phyloP scores from a whole-genome alignment of 2,329 filamentous ascomycete species.

The Emergomyces pasteurianus region DNA sequence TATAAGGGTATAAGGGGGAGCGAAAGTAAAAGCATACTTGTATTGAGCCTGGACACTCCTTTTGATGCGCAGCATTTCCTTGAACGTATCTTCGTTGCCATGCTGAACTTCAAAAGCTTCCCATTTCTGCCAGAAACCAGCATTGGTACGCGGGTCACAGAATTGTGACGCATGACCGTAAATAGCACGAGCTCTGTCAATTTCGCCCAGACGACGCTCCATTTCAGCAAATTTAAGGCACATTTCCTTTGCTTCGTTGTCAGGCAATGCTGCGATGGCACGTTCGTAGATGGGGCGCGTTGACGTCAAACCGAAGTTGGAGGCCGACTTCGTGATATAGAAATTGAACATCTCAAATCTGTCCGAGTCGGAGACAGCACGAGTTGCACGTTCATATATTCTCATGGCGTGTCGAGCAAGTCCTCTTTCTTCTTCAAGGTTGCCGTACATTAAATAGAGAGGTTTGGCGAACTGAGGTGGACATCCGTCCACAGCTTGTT shows the following conservation, averaged over 20 bases:
- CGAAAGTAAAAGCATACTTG: slow-evolving; percentile 45
- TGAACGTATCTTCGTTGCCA: slow-evolving; percentile 98
- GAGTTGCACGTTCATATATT: slow-evolving; percentile 93
- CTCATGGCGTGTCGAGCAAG: slow-evolving; percentile 95
- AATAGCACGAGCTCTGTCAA: slow-evolving; percentile 88
- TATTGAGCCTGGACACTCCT: slow-evolving; percentile 94
- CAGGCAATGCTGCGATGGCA: slow-evolving; percentile 84
- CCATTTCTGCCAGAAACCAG: slow-evolving; percentile 92
- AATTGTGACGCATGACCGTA: slow-evolving; percentile 96
- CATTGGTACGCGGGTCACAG: slow-evolving; percentile 83
- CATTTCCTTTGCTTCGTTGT: slow-evolving; percentile 90
- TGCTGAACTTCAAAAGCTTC: slow-evolving; percentile 95
- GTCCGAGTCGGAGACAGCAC: slow-evolving; percentile 89
- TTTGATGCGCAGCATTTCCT: slow-evolving; percentile 98
- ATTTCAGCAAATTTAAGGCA: slow-evolving; percentile 98
- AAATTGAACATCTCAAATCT: slow-evolving; percentile 97
- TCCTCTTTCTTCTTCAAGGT: slow-evolving; percentile 88
- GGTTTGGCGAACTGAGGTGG: slow-evolving; percentile 93
- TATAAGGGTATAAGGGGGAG: neutral
- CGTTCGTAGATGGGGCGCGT: slow-evolving; percentile 93
- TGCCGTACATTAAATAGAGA: slow-evolving; percentile 96
- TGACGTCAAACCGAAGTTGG: slow-evolving; percentile 92
- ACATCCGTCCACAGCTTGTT: slow-evolving; percentile 90
- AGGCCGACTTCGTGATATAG: slow-evolving; percentile 97
- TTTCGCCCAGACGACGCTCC: slow-evolving; percentile 82